Conservation (phyloP, 805 yeast species). For the Ascoidea asiatica region DNA sequence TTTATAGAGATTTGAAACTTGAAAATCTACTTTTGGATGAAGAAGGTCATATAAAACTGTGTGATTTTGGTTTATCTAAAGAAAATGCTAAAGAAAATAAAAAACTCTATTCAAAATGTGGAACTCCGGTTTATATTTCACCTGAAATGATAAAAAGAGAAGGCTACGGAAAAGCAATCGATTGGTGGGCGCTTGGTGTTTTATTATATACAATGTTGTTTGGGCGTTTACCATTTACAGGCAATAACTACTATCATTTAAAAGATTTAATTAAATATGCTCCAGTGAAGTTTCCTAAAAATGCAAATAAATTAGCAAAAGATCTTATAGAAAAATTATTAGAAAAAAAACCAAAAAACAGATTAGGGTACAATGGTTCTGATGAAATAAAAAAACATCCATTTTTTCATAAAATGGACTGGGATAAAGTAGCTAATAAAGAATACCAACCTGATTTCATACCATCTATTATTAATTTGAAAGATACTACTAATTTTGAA, state of each 20-base stretch:
- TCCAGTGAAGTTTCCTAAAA: constrained; percentile 80
- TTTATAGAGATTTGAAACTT: too few relatives aligned
- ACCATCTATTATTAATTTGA: neutral
- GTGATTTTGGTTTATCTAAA: too few relatives aligned
- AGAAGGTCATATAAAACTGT: too few relatives aligned
- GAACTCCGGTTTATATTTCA: constrained; percentile 89
- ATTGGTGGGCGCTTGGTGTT: constrained; percentile 97
- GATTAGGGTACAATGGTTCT: constrained; percentile 74
- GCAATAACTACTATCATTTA: constrained; percentile 45
- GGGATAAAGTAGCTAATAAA: constrained; percentile 35
- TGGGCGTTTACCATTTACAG: constrained; percentile 64
- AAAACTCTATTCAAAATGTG: too few relatives aligned
- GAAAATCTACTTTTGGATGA: too few relatives aligned
- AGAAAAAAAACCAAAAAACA: constrained; percentile 71
- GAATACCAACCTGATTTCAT: neutral
- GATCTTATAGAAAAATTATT: constrained; percentile 63
- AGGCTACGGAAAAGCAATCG: constrained; percentile 90
- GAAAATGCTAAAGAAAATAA: too few relatives aligned
- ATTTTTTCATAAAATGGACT: constrained; percentile 81
- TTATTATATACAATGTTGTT: constrained; percentile 89
- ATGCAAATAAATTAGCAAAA: constrained; percentile 75
- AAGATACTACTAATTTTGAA: too few relatives aligned
- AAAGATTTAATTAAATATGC: constrained; percentile 88
- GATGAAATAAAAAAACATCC: constrained; percentile 72
- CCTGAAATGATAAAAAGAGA: constrained; percentile 84